These are phyloP conservation scores for Beauveria scarabaeidicola DNA, from an alignment of 2,329 filamentous ascomycete species.

Conservation along the genomic window DNA sequence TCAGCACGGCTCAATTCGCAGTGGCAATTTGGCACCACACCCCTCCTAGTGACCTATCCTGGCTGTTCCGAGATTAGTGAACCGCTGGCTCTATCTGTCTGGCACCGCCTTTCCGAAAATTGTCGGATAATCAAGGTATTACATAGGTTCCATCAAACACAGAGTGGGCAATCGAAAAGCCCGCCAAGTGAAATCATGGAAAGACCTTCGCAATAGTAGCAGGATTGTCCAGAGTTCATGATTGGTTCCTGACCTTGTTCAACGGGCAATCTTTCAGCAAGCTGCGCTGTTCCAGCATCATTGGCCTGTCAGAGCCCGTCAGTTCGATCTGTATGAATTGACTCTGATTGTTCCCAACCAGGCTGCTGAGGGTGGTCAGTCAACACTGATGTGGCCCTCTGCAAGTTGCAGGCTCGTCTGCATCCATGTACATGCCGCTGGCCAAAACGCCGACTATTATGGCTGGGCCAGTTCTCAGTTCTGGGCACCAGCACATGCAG, in stretches of 20 bases:
- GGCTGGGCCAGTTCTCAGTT: neutral
- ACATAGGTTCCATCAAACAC: neutral
- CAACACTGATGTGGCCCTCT: neutral
- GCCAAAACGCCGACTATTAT: neutral
- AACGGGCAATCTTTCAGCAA: too few relatives aligned
- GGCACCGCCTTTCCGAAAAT: conserved; percentile 5
- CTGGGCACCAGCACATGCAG: neutral
- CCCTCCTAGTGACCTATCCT: neutral
- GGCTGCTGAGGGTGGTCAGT: neutral
- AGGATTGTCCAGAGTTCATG: too few relatives aligned
- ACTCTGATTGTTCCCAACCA: neutral
- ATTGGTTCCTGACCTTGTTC: neutral
- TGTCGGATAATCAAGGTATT: neutral
- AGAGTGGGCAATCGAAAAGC: neutral
- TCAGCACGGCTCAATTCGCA: neutral
- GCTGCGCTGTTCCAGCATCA: neutral
- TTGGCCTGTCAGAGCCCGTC: neutral
- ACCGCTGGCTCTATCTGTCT: neutral
- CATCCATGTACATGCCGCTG: neutral
- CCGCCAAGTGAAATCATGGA: neutral
- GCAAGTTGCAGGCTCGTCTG: neutral
- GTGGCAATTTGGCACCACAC: neutral
- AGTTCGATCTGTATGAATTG: neutral
- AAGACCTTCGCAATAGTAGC: neutral
- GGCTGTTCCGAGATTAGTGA: conserved; percentile 7